phyloP scores from a whole-genome alignment of 2,329 filamentous ascomycete genomes.

The Ceratocystis diversiconidia region DNA sequence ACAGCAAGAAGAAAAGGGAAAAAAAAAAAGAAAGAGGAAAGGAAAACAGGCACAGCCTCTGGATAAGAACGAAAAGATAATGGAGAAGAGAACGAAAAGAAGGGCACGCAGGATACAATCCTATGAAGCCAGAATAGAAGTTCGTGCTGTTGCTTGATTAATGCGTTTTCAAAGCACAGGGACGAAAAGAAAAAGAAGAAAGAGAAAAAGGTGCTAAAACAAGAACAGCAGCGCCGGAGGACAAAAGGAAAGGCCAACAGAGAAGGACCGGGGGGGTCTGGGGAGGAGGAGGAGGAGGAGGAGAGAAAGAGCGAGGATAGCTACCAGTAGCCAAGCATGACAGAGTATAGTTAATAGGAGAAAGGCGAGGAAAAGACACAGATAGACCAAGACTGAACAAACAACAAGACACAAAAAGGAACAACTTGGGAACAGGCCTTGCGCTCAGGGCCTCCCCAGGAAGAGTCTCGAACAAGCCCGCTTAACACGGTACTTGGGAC shows the following conservation, averaged over 20 bases:
- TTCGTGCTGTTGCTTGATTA: neutral
- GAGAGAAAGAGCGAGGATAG: neutral
- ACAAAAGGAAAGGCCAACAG: neutral
- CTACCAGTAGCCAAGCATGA: neutral
- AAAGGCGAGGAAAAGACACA: neutral
- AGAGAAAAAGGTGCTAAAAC: constrained; percentile 5
- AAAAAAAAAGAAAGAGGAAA: neutral
- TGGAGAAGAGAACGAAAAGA: neutral
- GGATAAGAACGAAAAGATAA: neutral
- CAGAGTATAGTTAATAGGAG: neutral
- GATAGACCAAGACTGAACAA: neutral
- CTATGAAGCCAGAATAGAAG: constrained; percentile 6
- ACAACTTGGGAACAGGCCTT: neutral
- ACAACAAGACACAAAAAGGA: neutral
- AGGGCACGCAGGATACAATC: constrained; percentile 2
- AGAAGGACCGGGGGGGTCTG: neutral
- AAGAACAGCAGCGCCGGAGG: neutral
- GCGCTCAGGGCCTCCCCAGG: neutral
- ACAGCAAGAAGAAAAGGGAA: constrained; percentile 3
- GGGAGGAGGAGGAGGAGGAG: neutral
- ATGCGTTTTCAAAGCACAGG: neutral
- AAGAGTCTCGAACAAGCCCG: neutral
- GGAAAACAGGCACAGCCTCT: neutral
- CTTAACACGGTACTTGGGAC: neutral
- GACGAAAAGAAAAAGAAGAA: constrained; percentile 4